Evolutionary conservation across 306 rosid genomes (phyloP), one percentile per base, ranked within the genome.

Genomic region (Begonia peltatifolia): DNA sequence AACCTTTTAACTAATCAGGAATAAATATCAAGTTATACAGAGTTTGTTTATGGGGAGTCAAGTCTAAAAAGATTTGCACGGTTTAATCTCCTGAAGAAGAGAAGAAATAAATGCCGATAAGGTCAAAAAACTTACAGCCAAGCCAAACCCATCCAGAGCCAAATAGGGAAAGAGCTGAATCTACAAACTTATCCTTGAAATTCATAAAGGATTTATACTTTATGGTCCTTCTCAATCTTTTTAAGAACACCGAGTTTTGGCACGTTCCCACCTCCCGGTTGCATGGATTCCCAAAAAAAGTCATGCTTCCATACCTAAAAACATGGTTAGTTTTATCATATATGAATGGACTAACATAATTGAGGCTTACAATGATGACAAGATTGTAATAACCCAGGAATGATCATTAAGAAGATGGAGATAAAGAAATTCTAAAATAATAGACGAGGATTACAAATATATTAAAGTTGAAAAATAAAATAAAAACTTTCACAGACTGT

Each of bases 121-220:
- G 12, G 56, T 50, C 36, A 46, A 15, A 49, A 64, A 67, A 83
- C 95, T 85, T 76, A 90, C 97, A 69, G 61, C 85, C 95, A 67
- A 90, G 87, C 97, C 97, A 90, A 76, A 90, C 94, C 97, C 95
- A 85, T 53, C 97, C 97, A 69, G 97, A 90, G 62, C 97, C 97
- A 65, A 85, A 83, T 46, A 64, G 74, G 13, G 85, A 54, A 54
- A 80, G 82, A 22, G 95, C 79, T 49, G 85, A 75, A 67, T 67
- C 82, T 50, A 53, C 48, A 65, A 90, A 83, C 62, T 75, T 85
- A 57, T 83, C 92, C 64, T 68, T 78, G 68, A 85, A 90, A 79
- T 79, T 70, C 23, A 68, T 41, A 63, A 71, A 90, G 54, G 97
- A 90, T n/a, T n/a, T n/a, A n/a, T n/a, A n/a, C n/a, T 54, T 92